Conservation (phyloP, 495 filamentous ascomycete species). For the Aspergillus steynii region DNA sequence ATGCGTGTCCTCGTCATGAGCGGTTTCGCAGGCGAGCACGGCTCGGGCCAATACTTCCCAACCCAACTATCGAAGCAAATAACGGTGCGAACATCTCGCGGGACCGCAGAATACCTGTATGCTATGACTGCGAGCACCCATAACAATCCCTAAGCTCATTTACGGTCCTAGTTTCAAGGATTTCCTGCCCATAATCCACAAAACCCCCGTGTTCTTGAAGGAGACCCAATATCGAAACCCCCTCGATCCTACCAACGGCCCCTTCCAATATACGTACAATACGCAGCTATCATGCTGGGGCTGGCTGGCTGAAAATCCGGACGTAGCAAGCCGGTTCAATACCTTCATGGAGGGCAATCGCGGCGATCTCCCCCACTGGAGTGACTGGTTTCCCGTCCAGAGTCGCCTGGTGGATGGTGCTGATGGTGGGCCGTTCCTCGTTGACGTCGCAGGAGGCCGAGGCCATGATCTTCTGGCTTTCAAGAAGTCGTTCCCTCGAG, state of each 20-base stretch:
- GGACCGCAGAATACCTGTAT: constrained; percentile 19
- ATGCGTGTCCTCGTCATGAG: constrained; percentile 18
- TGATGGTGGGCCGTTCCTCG: constrained; percentile 35
- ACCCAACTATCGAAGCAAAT: constrained; percentile 18
- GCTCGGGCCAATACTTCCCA: constrained; percentile 14
- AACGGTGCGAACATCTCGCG: constrained; percentile 9
- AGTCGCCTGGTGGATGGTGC: constrained; percentile 18
- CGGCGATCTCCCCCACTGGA: constrained; percentile 24
- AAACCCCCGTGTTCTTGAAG: constrained; percentile 26
- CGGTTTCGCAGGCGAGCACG: constrained; percentile 18
- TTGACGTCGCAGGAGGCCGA: constrained; percentile 50
- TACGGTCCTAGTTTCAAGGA: constrained; percentile 16
- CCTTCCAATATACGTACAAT: constrained; percentile 37
- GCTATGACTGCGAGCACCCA: no score
- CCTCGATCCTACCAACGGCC: constrained; percentile 25
- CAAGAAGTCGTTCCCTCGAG: constrained; percentile 18
- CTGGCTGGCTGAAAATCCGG: constrained; percentile 18
- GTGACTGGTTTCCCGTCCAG: constrained; percentile 35
- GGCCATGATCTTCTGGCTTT: constrained; percentile 49
- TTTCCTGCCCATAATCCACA: constrained; percentile 15
- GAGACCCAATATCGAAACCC: constrained; percentile 23
- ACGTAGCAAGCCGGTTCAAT: constrained; percentile 18
- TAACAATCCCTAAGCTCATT: no score
- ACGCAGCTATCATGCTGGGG: constrained; percentile 29
- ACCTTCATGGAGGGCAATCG: constrained; percentile 27